phyloP scores from a whole-genome alignment of 1,284 basidiomycete genomes.

The Cryptococcus hybrid region DNA sequence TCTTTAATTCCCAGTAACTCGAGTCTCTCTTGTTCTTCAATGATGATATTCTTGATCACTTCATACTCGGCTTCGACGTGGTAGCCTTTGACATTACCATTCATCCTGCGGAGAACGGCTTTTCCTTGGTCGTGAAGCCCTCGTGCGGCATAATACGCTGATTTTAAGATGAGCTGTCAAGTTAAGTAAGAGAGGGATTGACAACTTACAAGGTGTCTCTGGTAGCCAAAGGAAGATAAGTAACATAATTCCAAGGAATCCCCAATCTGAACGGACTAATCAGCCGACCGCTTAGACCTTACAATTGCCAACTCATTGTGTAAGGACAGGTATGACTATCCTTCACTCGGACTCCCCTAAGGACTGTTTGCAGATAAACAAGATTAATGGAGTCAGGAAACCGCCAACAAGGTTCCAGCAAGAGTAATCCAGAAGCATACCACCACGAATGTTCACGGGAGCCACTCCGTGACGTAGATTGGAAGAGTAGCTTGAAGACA shows the following conservation, averaged over 20 bases:
- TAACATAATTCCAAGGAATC: slow-evolving; percentile 22
- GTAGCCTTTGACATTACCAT: slow-evolving; percentile 19
- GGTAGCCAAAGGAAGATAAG: slow-evolving; percentile 26
- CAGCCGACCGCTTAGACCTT: background rate
- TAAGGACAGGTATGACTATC: slow-evolving; percentile 9
- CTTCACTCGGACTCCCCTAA: slow-evolving; percentile 9
- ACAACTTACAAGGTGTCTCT: slow-evolving; percentile 21
- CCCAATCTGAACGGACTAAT: slow-evolving; percentile 12
- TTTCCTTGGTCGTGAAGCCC: slow-evolving; percentile 18
- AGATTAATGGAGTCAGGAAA: slow-evolving; percentile 16
- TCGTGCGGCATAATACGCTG: slow-evolving; percentile 18
- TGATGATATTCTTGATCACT: slow-evolving; percentile 19
- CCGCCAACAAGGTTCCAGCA: slow-evolving; percentile 16
- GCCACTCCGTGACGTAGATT: slow-evolving; percentile 20
- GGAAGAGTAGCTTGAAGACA: slow-evolving; percentile 18
- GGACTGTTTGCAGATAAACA: slow-evolving; percentile 14
- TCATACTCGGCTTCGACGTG: slow-evolving; percentile 21
- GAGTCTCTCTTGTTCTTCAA: slow-evolving; percentile 11
- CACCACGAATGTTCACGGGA: slow-evolving; percentile 18
- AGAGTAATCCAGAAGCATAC: slow-evolving; percentile 14
- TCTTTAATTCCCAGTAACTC: slow-evolving; percentile 9
- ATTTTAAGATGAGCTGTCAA: background rate
- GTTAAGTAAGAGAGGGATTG: background rate
- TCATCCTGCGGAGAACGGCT: slow-evolving; percentile 12
- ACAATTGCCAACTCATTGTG: slow-evolving; percentile 1